Percentiles rank a stretch among this genome's conserved stretches.
phyloP scores from a whole-genome alignment of 129 eudicot genomes.

The Tagetes erecta region DNA sequence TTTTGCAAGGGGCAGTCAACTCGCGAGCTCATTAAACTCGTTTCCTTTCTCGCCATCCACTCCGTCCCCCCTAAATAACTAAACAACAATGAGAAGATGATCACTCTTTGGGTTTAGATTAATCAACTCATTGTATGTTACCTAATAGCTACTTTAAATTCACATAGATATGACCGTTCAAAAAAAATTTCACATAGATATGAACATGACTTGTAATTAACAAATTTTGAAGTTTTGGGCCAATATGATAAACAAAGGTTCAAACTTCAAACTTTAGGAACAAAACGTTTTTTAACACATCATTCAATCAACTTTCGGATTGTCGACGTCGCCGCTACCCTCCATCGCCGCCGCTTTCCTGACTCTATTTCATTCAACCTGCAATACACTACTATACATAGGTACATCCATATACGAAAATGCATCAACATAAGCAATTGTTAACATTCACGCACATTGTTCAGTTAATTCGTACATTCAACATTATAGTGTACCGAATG shows the following conservation, averaged over 20 bases:
- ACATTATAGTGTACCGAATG: neutral
- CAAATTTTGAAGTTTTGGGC: neutral
- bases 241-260: neutral
- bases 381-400: neutral
- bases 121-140: no score
- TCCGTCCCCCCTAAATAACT: no score
- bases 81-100: no score
- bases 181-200: no score
- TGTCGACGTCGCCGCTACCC: neutral
- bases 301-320: slow-evolving; percentile 5
- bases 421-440: slow-evolving; percentile 8
- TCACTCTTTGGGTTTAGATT: no score
- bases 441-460: neutral
- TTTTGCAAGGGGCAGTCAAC: no score
- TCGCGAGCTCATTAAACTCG: no score
- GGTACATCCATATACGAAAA: slow-evolving; percentile 2
- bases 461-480: slow-evolving; percentile 22
- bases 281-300: neutral
- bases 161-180: no score
- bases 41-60: no score
- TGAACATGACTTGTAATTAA: no score
- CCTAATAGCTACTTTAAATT: no score
- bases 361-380: neutral
- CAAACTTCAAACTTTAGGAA: neutral
- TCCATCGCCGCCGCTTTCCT: neutral